These are phyloP conservation scores for Aureobasidium sp. DNA, from an alignment of 2,329 filamentous ascomycete species.

Conservation along the genomic window DNA sequence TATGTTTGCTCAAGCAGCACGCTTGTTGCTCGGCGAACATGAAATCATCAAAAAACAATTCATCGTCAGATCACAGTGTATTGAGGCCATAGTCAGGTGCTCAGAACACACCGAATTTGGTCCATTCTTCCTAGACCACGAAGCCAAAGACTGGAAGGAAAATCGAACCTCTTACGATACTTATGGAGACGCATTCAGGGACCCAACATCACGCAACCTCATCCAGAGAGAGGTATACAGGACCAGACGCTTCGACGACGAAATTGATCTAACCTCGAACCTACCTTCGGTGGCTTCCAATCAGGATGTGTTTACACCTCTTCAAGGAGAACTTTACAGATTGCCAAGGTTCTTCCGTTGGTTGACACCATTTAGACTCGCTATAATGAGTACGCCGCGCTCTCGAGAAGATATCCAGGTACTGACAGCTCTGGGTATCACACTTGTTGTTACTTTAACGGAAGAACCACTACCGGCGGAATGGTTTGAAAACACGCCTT, in stretches of 20 bases:
- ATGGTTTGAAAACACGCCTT: conserved; percentile 12
- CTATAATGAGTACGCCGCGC: conserved; percentile 14
- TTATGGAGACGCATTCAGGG: neutral
- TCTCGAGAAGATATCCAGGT: neutral
- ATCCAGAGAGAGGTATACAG: neutral
- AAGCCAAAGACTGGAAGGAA: neutral
- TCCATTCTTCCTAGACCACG: neutral
- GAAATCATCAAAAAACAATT: neutral
- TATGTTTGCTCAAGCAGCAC: neutral
- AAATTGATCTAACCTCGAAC: neutral
- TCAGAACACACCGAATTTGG: conserved; percentile 5
- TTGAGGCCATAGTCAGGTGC: neutral
- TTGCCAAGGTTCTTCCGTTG: conserved; percentile 16
- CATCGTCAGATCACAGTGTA: neutral
- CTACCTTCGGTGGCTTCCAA: neutral
- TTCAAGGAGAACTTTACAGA: neutral
- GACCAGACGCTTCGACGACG: neutral
- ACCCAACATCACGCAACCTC: neutral
- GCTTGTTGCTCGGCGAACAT: neutral
- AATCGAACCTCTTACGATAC: neutral
- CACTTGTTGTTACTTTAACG: conserved; percentile 13
- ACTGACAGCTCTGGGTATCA: neutral
- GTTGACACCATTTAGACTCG: conserved; percentile 9
- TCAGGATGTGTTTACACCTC: neutral
- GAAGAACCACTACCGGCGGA: conserved; percentile 7